Conservation (phyloP, 441 rosid genomes). For the Flueggea neowawraea region DNA sequence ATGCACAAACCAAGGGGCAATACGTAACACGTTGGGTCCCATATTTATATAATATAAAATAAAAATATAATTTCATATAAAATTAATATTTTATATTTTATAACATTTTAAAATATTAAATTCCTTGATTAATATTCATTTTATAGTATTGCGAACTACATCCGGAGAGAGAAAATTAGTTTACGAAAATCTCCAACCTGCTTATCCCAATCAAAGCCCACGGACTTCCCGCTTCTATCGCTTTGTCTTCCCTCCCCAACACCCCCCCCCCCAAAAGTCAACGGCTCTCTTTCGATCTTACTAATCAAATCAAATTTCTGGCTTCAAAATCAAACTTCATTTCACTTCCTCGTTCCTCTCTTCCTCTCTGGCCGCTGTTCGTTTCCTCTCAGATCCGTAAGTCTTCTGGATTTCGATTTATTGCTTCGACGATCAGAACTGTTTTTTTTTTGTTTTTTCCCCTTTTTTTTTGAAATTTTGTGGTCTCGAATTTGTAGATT, state of each 20-base stretch:
- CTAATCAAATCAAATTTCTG: background rate
- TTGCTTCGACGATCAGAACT: background rate
- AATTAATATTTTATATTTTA: no score
- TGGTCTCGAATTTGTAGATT: background rate
- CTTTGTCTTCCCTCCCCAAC: conserved; percentile 1
- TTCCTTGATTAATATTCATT: no score
- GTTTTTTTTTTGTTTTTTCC: background rate
- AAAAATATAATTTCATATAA: no score
- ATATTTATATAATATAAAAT: no score
- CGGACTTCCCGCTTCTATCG: conserved; percentile 46
- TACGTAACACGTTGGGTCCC: no score
- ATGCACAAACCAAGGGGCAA: no score
- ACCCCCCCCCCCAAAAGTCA: background rate
- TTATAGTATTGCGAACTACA: no score
- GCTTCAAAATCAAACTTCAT: background rate
- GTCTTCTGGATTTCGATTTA: conserved; percentile 9
- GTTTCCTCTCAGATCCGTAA: conserved; percentile 35
- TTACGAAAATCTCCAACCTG: no score
- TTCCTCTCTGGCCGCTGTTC: background rate
- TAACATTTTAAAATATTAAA: no score
- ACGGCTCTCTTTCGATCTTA: conserved; percentile 3
- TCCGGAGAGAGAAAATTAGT: no score
- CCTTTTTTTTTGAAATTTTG: background rate
- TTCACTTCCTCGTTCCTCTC: background rate
- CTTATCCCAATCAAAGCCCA: conserved; percentile 6